Base-by-base conservation (phyloP, 768 basidiomycete species). In the Lactarius deliciosus region DNA sequence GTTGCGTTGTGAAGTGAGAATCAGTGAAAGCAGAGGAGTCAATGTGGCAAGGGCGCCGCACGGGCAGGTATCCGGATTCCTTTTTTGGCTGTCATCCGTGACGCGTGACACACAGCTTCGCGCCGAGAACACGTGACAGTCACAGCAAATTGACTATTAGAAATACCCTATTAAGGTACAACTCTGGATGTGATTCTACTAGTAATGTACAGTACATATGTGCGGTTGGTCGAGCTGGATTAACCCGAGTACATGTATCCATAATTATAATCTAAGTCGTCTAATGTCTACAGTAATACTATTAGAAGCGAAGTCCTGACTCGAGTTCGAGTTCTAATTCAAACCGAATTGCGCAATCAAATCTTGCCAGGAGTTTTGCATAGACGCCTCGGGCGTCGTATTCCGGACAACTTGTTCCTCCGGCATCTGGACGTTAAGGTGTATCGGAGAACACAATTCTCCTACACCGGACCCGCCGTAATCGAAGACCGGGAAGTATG, bases 371-470 rank as follows among this genome's bases (percentile, higher is more conserved):
- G 68, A 57, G 13, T 11, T 60, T 5, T 68, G 62, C 59, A 69
- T 56, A 10, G 70, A 69, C 50, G 79, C 74, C 67, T 79, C 64
- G 8, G 79, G 78, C 53, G 79, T 79, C 53, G 79, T 71, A 61
- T 83, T 69, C 65, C 57, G 65, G 20, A 60, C 55, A 30, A 13
- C 9, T 13, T 36, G 60, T 41, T 68, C 68, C 25, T 60, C 61
- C 28, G 65, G 34, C 16, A 68, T 62, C n/a, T 22, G 68, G 8
- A 53, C 1, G 38, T 68, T 43, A 5, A 69, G 47, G 6, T 69
- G 68, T 18, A 69, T 69, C 30, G 68, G 68, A 7, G 68, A 69
- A 50, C 65, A 68, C 2, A 63, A 8, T 5, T 15, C 53, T 7
- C 65, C 68, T 11, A 40, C n/a, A 28, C 67, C 30, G 10, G 60